phyloP scores from a whole-genome alignment of 495 filamentous ascomycete genomes.

The Talaromyces thailandensis region DNA sequence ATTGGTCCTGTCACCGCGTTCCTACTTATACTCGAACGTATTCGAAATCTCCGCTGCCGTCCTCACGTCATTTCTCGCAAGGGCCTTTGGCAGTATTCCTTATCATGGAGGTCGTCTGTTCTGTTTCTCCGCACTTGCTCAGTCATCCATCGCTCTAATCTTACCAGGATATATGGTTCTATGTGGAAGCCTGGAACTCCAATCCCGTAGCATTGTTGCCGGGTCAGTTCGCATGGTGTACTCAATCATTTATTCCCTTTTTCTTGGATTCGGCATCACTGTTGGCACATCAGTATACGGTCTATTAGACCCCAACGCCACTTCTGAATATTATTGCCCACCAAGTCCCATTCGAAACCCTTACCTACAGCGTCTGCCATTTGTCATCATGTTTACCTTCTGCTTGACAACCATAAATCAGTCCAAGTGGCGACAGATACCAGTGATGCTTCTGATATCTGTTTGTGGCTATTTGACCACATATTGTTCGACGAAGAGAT shows the following conservation, averaged over 20 bases:
- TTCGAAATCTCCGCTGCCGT: constrained; percentile 87
- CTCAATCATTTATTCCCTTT: constrained; percentile 88
- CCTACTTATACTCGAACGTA: constrained; percentile 71
- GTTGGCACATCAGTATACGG: constrained; percentile 89
- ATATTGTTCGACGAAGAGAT: constrained; percentile 64
- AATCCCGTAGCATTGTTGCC: constrained; percentile 77
- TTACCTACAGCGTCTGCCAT: constrained; percentile 49
- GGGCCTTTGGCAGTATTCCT: constrained; percentile 78
- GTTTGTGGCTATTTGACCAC: constrained; percentile 83
- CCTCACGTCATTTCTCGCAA: constrained; percentile 79
- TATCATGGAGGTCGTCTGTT: constrained; percentile 53
- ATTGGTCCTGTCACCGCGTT: constrained; percentile 68
- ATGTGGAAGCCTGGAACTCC: constrained; percentile 78
- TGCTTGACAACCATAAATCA: constrained; percentile 83
- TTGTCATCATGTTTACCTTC: constrained; percentile 73
- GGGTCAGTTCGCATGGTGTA: constrained; percentile 94
- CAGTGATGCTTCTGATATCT: constrained; percentile 76
- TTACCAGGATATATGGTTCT: constrained; percentile 82
- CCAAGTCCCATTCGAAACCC: constrained; percentile 41
- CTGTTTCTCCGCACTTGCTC: constrained; percentile 88
- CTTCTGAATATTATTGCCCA: constrained; percentile 61
- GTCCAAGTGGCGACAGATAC: constrained; percentile 81
- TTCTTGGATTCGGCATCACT: constrained; percentile 95
- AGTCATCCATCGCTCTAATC: constrained; percentile 86
- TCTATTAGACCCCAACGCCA: constrained; percentile 65